phyloP scores from a whole-genome alignment of 345 rosid species.

The Sonneratia caseolaris region DNA sequence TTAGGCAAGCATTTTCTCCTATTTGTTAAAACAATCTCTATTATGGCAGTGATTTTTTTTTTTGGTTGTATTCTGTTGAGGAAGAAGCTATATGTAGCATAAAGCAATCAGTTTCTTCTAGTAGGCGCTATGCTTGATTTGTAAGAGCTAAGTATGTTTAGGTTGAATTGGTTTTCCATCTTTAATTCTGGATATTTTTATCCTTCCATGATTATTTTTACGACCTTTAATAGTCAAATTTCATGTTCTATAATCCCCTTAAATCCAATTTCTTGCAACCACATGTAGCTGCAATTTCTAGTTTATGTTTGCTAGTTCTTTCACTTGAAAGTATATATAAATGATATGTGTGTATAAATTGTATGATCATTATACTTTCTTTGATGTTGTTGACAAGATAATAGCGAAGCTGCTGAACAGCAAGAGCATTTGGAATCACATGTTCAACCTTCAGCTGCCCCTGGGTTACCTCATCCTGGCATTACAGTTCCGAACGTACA shows the following conservation, averaged over 20 bases:
- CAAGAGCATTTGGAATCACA: slow-evolving; percentile 43
- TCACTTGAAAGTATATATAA: neutral
- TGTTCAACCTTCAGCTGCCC: slow-evolving; percentile 33
- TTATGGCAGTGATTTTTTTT: neutral
- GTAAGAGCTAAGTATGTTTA: neutral
- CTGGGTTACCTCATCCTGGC: slow-evolving; percentile 37
- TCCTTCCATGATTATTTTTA: neutral
- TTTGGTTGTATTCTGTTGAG: neutral
- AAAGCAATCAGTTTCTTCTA: neutral
- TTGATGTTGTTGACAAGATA: slow-evolving; percentile 26
- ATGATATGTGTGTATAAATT: neutral
- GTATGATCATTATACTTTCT: neutral
- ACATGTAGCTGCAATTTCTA: neutral
- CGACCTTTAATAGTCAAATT: neutral
- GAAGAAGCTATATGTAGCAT: neutral
- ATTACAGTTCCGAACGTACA: slow-evolving; percentile 39
- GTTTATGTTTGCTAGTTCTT: neutral
- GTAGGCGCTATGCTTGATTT: neutral
- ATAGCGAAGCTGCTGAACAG: slow-evolving; percentile 56
- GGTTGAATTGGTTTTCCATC: neutral
- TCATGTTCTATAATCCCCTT: neutral
- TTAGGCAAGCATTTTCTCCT: neutral
- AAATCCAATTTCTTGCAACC: neutral
- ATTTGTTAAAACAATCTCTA: neutral
- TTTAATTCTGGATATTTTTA: neutral